Evolutionary conservation across 495 filamentous ascomycete genomes (phyloP).

Genomic region (Xylaria nigripes): DNA sequence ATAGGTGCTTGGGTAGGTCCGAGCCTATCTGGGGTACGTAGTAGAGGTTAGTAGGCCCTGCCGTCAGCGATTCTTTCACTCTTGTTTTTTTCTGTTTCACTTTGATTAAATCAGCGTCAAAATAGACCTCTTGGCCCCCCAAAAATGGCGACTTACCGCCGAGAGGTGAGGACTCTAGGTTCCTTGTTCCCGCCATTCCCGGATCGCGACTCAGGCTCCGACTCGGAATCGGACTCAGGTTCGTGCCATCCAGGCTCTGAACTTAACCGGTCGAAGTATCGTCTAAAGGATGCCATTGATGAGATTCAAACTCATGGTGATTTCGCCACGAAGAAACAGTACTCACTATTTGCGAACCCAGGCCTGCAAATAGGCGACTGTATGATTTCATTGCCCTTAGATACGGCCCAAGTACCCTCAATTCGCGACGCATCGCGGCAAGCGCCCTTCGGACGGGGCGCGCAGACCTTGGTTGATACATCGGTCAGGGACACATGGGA

Average conservation of each 20-base stretch:
- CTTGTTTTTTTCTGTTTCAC: no score
- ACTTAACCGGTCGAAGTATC: not conserved
- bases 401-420: constrained; percentile 24
- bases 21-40: no score
- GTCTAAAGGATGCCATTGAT: not conserved
- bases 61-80: no score
- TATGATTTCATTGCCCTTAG: constrained; percentile 32
- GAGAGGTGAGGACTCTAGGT: no score
- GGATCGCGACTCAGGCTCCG: no score
- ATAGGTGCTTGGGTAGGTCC: no score
- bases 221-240: not conserved
- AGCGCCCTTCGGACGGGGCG: constrained; percentile 38
- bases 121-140: no score
- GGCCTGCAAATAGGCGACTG: constrained; percentile 30
- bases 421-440: constrained; percentile 28
- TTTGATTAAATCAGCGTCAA: no score
- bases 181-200: no score
- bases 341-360: constrained; percentile 20
- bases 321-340: not conserved
- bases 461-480: constrained; percentile 34
- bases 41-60: no score
- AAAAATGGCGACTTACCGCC: no score
- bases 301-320: not conserved
- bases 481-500: constrained; percentile 41
- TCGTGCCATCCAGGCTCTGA: not conserved